phyloP scores from a whole-genome alignment of 2,329 filamentous ascomycete genomes.

The Coniella vitis region DNA sequence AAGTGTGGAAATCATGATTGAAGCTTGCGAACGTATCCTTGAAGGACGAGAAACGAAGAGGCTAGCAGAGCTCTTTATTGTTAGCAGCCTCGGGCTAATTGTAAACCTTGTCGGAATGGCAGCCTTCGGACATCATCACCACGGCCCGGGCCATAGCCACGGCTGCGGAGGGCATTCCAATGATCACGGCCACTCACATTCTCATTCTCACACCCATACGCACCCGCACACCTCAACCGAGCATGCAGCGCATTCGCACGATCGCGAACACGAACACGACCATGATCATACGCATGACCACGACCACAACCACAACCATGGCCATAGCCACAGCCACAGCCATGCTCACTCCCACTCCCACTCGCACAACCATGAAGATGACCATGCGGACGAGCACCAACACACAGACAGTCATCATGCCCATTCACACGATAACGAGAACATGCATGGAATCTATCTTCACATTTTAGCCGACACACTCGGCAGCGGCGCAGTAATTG shows the following conservation, averaged over 20 bases:
- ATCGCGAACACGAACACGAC: slow-evolving; percentile 34
- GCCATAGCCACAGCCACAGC: slow-evolving; percentile 29
- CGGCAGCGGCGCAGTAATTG: slow-evolving; percentile 88
- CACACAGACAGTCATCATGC: slow-evolving; percentile 19
- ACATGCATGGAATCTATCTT: slow-evolving; percentile 95
- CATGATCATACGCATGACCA: slow-evolving; percentile 60
- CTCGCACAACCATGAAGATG: slow-evolving; percentile 46
- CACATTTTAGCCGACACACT: slow-evolving; percentile 93
- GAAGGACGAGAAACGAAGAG: slow-evolving; percentile 80
- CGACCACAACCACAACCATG: slow-evolving; percentile 83
- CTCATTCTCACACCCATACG: slow-evolving; percentile 25
- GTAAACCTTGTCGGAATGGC: slow-evolving; percentile 92
- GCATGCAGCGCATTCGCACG: slow-evolving; percentile 23
- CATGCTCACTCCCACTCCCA: slow-evolving; percentile 32
- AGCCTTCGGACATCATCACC: slow-evolving; percentile 67
- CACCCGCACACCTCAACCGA: slow-evolving; percentile 18
- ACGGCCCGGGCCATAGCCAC: slow-evolving; percentile 28
- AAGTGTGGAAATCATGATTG: slow-evolving; percentile 91
- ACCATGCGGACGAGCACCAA: slow-evolving; percentile 25
- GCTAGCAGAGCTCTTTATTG: slow-evolving; percentile 78
- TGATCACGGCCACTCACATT: slow-evolving; percentile 25
- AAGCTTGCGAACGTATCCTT: slow-evolving; percentile 80
- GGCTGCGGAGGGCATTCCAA: slow-evolving; percentile 35
- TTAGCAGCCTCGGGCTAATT: slow-evolving; percentile 76
- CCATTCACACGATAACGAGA: slow-evolving; percentile 79